Base-by-base conservation (phyloP, 140 eudicot genomes). In the Erigeron philadelphicus region DNA sequence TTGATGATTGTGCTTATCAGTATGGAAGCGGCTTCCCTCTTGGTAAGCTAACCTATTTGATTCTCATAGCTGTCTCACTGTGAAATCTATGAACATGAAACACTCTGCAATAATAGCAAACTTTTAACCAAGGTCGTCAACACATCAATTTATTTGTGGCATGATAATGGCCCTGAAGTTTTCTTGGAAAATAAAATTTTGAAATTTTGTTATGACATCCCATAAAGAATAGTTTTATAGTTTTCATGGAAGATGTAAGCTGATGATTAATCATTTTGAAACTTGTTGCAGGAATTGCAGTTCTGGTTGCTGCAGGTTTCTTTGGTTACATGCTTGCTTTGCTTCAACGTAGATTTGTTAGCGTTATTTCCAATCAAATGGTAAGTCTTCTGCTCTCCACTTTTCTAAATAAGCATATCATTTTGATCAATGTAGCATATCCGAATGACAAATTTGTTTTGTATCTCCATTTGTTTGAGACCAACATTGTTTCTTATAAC, bases 1-100 rank as follows among this genome's bases (percentile, higher is more conserved):
- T 93, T 71, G 96, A 93, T 57, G 96, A 93, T 58, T 93, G 98
- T 76, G 96, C 95, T 80, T 89, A 89, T 81, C 96, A 93, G 67
- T 93, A 93, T 71, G 95, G 82, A 67, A 93, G 86, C 55, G 85
- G 94, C 49, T 86, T 93, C 46, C 96, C 98, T 78, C 56, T 85
- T 16, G 98, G 98, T 88, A 81, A 79, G 13, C 61, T 16, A 21
- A 6, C 38, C 41, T 53, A 8, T 46, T 61, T 38, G 50, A 19
- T 21, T 11, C 35, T 41, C 11, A n/a, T 47, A 6, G 54, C 23
- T 21, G 11, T 12, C 42, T 10, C 17, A 25, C 35, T 21, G 44
- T 43, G 31, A 62, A 41, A 52, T 69, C 6, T 13, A 61, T 48
- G 47, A 71, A 58, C 8, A 71, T 58, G 57, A 18, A 70, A 57